These are phyloP conservation scores for Phytopythium kandeliae DNA, from an alignment of 352 stramenopile species.

Conservation along the genomic window DNA sequence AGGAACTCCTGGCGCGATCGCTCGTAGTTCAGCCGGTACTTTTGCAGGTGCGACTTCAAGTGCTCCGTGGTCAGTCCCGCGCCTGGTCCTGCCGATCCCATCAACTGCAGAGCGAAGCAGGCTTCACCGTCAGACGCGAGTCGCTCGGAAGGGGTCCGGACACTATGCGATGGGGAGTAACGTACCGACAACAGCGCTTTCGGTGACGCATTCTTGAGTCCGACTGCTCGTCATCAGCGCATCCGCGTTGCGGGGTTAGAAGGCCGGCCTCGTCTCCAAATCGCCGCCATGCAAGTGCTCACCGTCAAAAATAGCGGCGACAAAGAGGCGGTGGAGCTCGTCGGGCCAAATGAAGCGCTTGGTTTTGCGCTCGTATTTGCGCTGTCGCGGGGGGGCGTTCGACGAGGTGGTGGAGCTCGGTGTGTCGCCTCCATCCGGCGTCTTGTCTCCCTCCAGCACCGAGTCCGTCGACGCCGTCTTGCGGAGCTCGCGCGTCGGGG, in stretches of 20 bases:
- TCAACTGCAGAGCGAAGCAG: slow-evolving; percentile 35
- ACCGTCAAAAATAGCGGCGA: slow-evolving; percentile 86
- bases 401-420: slow-evolving; percentile 7
- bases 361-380: slow-evolving; percentile 87
- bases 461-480: slow-evolving; percentile 19
- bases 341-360: slow-evolving; percentile 87
- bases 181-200: slow-evolving; percentile 73
- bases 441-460: slow-evolving; percentile 10
- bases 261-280: too few species aligned
- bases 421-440: slow-evolving; percentile 9
- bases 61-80: slow-evolving; percentile 79
- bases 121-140: slow-evolving; percentile 8
- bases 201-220: slow-evolving; percentile 82
- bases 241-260: neutral
- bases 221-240: slow-evolving; percentile 33
- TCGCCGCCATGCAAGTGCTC: slow-evolving; percentile 15
- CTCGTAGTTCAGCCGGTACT: slow-evolving; percentile 87
- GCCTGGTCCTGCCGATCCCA: slow-evolving; percentile 50
- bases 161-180: neutral
- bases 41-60: slow-evolving; percentile 86
- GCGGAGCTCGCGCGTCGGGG: slow-evolving; percentile 2
- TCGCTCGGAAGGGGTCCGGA: neutral
- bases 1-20: slow-evolving; percentile 81
- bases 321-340: slow-evolving; percentile 84
- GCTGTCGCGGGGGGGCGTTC: slow-evolving; percentile 24